A percentile compares a stretch with the other conserved stretches of the same genome.
Evolutionary conservation across 345 rosid species (phyloP).

Genomic region (Citrus unshiu): DNA sequence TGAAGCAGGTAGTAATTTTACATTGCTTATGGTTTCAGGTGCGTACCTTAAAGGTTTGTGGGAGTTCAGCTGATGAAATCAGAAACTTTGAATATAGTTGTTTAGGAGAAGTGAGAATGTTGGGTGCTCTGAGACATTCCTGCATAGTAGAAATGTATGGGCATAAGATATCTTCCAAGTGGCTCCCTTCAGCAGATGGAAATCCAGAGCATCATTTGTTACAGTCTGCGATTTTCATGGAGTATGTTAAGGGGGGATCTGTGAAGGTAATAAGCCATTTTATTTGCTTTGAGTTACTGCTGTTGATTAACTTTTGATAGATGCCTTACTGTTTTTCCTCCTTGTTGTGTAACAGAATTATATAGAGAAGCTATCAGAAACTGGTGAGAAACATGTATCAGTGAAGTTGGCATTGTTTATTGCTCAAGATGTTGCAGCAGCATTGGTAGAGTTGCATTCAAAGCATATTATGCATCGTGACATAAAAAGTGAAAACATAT

Average conservation of each 20-base stretch:
- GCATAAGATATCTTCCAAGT: slow-evolving; percentile 74
- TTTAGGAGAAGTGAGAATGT: slow-evolving; percentile 82
- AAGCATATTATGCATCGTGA: slow-evolving; percentile 94
- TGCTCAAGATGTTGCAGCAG: slow-evolving; percentile 75
- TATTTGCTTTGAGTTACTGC: neutral
- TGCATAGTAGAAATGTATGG: slow-evolving; percentile 89
- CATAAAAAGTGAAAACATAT: slow-evolving; percentile 85
- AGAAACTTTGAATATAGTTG: slow-evolving; percentile 79
- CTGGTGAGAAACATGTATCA: slow-evolving; percentile 63
- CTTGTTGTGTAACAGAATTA: slow-evolving; percentile 46
- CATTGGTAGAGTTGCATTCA: slow-evolving; percentile 75
- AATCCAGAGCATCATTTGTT: slow-evolving; percentile 44
- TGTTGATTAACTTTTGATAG: neutral
- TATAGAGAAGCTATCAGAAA: slow-evolving; percentile 58
- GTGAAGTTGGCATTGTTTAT: slow-evolving; percentile 59
- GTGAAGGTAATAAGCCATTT: slow-evolving; percentile 49
- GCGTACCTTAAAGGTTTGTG: slow-evolving; percentile 55
- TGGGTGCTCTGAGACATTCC: slow-evolving; percentile 72
- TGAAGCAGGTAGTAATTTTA: neutral
- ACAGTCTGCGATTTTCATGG: slow-evolving; percentile 79
- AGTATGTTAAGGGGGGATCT: slow-evolving; percentile 79
- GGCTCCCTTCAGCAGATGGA: slow-evolving; percentile 62
- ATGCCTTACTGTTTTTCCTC: neutral
- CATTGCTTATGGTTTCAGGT: slow-evolving; percentile 44
- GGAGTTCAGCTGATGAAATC: slow-evolving; percentile 51